Conservation (phyloP, 2,329 filamentous ascomycete genomes). For the Colletotrichum plurivorum region DNA sequence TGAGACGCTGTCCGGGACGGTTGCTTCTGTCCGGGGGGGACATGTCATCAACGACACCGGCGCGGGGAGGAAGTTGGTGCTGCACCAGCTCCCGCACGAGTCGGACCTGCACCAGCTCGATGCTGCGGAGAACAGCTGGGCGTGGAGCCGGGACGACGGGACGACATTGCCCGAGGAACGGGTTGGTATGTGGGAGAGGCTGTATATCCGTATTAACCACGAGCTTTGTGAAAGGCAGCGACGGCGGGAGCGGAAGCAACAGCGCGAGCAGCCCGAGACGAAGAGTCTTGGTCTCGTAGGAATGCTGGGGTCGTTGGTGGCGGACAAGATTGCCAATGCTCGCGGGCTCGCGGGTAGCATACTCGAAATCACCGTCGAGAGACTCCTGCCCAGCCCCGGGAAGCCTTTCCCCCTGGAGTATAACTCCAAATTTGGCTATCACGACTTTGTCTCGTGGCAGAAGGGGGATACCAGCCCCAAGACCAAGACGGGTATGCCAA, state of each 20-base stretch:
- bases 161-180: slow-evolving; percentile 37
- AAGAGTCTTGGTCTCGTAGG: background rate
- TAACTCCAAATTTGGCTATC: slow-evolving; percentile 29
- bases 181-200: slow-evolving; percentile 43
- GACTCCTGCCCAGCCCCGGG: background rate
- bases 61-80: slow-evolving; percentile 17
- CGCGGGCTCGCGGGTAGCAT: slow-evolving; percentile 10
- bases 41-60: background rate
- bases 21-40: slow-evolving; percentile 21
- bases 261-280: background rate
- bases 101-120: slow-evolving; percentile 37
- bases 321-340: background rate
- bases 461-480: slow-evolving; percentile 11
- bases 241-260: background rate
- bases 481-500: background rate
- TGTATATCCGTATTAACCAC: slow-evolving; percentile 41
- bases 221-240: slow-evolving; percentile 28
- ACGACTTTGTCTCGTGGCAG: slow-evolving; percentile 40
- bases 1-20: slow-evolving; percentile 26
- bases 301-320: background rate
- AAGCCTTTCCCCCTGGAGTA: background rate
- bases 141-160: slow-evolving; percentile 17
- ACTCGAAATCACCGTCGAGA: slow-evolving; percentile 8
- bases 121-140: slow-evolving; percentile 29
- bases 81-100: slow-evolving; percentile 39